A percentile compares a stretch with the other conserved stretches of the same genome.
phyloP scores from a whole-genome alignment of 2,329 filamentous ascomycete genomes.

The Penicillium paneum region DNA sequence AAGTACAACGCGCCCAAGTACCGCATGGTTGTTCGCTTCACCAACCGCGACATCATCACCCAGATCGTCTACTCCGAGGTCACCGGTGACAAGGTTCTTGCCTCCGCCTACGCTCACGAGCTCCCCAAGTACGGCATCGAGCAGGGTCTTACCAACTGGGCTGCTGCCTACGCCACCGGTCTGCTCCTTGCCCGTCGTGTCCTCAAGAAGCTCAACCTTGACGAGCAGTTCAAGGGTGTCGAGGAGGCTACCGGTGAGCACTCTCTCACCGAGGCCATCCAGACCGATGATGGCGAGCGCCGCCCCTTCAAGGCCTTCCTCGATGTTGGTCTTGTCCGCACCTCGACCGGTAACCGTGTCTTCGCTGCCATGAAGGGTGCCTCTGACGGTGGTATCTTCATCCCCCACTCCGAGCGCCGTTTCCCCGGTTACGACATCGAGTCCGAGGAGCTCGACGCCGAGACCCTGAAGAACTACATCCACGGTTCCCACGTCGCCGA shows the following conservation, averaged over 20 bases:
- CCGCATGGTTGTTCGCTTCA: constrained; percentile 98
- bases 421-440: constrained; percentile 99
- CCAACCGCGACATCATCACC: constrained; percentile 98
- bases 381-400: constrained; percentile 92
- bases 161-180: constrained; percentile 93
- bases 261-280: constrained; percentile 88
- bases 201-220: constrained; percentile 93
- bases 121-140: constrained; percentile 95
- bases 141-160: constrained; percentile 99
- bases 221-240: constrained; percentile 89
- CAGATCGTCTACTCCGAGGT: constrained; percentile 98
- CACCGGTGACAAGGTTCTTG: constrained; percentile 95
- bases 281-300: constrained; percentile 80
- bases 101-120: constrained; percentile 92
- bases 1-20: constrained; percentile 99
- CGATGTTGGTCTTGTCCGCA: constrained; percentile 94
- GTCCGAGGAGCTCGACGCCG: constrained; percentile 94
- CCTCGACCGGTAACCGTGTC: constrained; percentile 96
- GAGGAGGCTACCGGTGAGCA: constrained; percentile 97
- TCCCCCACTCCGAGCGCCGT: constrained; percentile 98
- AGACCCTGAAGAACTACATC: constrained; percentile 99
- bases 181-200: constrained; percentile 95
- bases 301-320: constrained; percentile 99
- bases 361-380: constrained; percentile 99
- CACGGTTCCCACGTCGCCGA: constrained; percentile 96